These are phyloP conservation scores for Evernia prunastri DNA, from an alignment of 495 filamentous ascomycete species.

Conservation along the genomic window DNA sequence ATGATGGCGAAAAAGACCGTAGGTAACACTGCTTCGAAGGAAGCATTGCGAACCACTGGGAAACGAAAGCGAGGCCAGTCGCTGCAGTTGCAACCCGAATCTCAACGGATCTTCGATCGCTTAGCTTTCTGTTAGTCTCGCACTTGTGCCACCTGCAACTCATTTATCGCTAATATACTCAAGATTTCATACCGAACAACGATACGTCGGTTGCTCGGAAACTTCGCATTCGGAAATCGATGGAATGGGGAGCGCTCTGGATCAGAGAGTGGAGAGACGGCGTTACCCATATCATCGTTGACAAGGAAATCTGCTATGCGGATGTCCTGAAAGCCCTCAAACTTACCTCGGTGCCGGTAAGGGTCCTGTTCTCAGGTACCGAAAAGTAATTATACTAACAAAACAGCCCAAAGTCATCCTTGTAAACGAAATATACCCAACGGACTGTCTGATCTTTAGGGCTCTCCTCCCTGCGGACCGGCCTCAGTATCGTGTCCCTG, in stretches of 20 bases:
- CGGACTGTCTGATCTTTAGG: conserved; percentile 66
- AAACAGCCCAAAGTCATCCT: conserved; percentile 45
- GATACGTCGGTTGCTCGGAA: conserved; percentile 59
- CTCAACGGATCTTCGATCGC: conserved; percentile 58
- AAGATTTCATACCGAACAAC: conserved; percentile 76
- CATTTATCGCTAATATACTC: background rate
- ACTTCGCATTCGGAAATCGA: conserved; percentile 64
- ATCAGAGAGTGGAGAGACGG: conserved; percentile 44
- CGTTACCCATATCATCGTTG: conserved; percentile 74
- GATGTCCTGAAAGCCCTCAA: conserved; percentile 60
- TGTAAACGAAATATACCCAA: conserved; percentile 72
- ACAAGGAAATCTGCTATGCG: conserved; percentile 57
- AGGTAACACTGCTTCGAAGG: conserved; percentile 21
- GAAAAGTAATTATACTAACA: conserved; percentile 16
- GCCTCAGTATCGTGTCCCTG: conserved; percentile 52
- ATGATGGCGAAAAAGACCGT: background rate
- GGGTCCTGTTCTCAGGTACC: conserved; percentile 16
- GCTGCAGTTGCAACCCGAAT: conserved; percentile 46
- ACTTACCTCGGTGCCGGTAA: conserved; percentile 42
- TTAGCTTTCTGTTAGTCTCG: conserved; percentile 54
- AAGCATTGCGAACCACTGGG: conserved; percentile 25
- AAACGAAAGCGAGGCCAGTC: conserved; percentile 46
- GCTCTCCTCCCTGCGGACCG: conserved; percentile 54
- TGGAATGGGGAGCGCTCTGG: conserved; percentile 70
- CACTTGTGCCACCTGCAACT: background rate